Conservation (phyloP, 139 green algal species). For the Spirogloea muscicola region DNA sequence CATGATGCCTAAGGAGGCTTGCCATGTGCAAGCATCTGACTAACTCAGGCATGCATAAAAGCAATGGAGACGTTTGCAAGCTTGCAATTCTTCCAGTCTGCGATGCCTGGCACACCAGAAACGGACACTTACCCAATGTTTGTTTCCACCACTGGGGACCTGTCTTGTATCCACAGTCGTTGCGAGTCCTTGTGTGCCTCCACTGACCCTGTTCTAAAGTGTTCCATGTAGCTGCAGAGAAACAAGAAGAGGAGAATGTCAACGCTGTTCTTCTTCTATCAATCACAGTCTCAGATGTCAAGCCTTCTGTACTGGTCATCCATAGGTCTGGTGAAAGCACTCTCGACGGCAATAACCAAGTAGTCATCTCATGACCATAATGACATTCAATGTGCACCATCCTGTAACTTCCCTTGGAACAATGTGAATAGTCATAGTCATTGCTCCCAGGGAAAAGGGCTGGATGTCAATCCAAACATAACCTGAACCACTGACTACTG, state of each 20-base stretch:
- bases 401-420: no score
- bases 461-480: background rate
- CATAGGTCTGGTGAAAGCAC: no score
- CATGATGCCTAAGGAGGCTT: no score
- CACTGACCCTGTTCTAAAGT: slow-evolving; percentile 18
- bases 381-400: background rate
- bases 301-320: no score
- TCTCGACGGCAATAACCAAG: no score
- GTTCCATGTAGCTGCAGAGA: slow-evolving; percentile 13
- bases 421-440: no score
- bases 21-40: no score
- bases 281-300: no score
- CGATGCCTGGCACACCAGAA: background rate
- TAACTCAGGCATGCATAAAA: background rate
- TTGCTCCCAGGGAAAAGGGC: background rate
- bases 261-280: no score
- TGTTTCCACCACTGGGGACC: slow-evolving; percentile 18
- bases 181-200: slow-evolving; percentile 32
- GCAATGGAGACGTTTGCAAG: background rate
- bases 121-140: slow-evolving; percentile 30
- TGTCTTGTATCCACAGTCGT: slow-evolving; percentile 16
- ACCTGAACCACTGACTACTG: background rate
- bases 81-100: background rate
- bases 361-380: background rate
- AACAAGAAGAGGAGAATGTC: slow-evolving; percentile 7